A percentile compares a stretch with the other conserved stretches of the same genome.
Evolutionary conservation across 2,329 filamentous ascomycete species (phyloP).

Genomic region (Epichloe festucae): DNA sequence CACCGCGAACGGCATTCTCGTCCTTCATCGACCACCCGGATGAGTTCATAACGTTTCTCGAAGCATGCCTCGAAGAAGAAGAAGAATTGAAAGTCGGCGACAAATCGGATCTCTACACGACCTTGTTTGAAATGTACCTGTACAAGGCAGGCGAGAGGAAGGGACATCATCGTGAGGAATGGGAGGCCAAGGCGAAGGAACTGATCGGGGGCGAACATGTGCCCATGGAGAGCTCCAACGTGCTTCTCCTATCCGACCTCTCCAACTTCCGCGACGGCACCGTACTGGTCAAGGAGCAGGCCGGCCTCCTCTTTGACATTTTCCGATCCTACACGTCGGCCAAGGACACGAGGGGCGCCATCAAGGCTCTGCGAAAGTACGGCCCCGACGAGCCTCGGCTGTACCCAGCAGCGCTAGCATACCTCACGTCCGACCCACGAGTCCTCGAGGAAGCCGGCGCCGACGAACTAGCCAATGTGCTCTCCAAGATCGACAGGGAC

Average conservation of each 20-base stretch:
- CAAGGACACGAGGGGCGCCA: constrained; percentile 80
- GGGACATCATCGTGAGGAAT: constrained; percentile 52
- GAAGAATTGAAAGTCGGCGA: constrained; percentile 58
- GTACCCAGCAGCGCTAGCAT: constrained; percentile 83
- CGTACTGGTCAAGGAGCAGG: constrained; percentile 84
- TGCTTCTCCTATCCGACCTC: constrained; percentile 82
- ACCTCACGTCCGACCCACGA: constrained; percentile 74
- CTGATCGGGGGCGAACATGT: constrained; percentile 71
- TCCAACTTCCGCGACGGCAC: constrained; percentile 85
- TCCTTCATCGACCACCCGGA: constrained; percentile 90
- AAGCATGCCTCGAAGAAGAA: constrained; percentile 64
- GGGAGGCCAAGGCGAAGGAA: constrained; percentile 83
- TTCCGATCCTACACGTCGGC: constrained; percentile 92
- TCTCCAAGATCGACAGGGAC: constrained; percentile 79
- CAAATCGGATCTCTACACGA: constrained; percentile 80
- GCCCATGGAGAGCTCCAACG: constrained; percentile 88
- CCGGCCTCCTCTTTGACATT: constrained; percentile 84
- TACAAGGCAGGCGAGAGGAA: constrained; percentile 72
- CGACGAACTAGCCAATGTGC: constrained; percentile 66
- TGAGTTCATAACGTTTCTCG: constrained; percentile 84
- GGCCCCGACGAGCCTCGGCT: constrained; percentile 82
- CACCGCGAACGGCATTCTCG: constrained; percentile 82
- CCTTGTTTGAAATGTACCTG: constrained; percentile 95
- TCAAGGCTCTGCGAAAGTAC: constrained; percentile 83
- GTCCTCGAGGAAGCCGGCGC: constrained; percentile 74